Base-by-base conservation (phyloP, 2,329 filamentous ascomycete genomes). In the Rosellinia necatrix region DNA sequence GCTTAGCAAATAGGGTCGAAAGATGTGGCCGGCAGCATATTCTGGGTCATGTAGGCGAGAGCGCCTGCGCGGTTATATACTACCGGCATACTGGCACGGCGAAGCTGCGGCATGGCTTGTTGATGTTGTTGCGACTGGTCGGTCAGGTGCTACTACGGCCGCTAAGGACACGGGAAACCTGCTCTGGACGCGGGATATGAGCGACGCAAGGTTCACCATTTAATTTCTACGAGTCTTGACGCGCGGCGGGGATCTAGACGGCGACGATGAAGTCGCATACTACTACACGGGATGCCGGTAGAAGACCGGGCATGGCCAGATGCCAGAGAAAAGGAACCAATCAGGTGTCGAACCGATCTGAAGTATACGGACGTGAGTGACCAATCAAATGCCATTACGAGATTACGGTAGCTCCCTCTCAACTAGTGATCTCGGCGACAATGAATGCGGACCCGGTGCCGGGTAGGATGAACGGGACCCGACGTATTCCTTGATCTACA, bases 251-350 rank as follows among this genome's bases (percentile, higher is more conserved):
- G n/a, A n/a, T n/a, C n/a, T n/a, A n/a, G n/a, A n/a, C n/a, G n/a
- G n/a, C n/a, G n/a, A n/a, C n/a, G n/a, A n/a, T n/a, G n/a, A n/a
- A n/a, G n/a, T n/a, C n/a, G n/a, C n/a, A n/a, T n/a, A n/a, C n/a
- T n/a, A n/a, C n/a, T n/a, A n/a, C n/a, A n/a, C n/a, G n/a, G n/a
- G n/a, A n/a, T n/a, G n/a, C n/a, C n/a, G n/a, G n/a, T n/a, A n/a
- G n/a, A n/a, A 27, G 21, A 15, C 22, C 2, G 27, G 13, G 32
- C n/a, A 6, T 2, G 9, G n/a, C 21, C 15, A 38, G n/a, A n/a
- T n/a, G n/a, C n/a, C n/a, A 38, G 32, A 37, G 32, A 38, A 48
- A 48, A 19, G 32, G 13, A 38, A 19, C 44, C 44, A 48, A 48
- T 48, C 32, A 48, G 8, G 12, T 6, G 38, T 29, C 32, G 6